Conservation (phyloP, 2,329 filamentous ascomycete species). For the Monosporascus sp. region DNA sequence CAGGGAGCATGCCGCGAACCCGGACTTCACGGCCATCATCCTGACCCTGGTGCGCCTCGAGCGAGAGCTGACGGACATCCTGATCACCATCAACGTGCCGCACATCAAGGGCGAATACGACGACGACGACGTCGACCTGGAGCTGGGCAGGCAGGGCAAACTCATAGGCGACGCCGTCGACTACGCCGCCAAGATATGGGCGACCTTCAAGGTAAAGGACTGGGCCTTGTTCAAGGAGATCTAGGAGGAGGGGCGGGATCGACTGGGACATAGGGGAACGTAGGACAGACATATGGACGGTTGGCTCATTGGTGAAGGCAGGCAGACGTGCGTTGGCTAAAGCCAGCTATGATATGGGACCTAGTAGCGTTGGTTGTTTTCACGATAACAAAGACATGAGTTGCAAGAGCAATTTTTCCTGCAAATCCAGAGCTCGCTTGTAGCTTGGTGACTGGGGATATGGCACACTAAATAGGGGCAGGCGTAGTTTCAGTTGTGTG, state of each 20-base stretch:
- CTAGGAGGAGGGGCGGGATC: conserved; percentile 8
- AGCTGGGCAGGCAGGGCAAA: conserved; percentile 59
- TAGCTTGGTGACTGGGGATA: no score
- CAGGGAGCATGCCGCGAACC: conserved; percentile 29
- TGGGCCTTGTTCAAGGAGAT: conserved; percentile 65
- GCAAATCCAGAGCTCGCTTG: not conserved
- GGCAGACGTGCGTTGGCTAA: not conserved
- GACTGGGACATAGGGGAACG: not conserved
- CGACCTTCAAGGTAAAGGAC: conserved; percentile 72
- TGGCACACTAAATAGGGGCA: no score
- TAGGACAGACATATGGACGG: not conserved
- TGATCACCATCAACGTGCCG: conserved; percentile 85
- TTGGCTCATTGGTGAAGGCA: not conserved
- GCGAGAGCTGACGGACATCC: conserved; percentile 70
- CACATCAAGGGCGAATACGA: conserved; percentile 71
- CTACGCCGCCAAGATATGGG: conserved; percentile 62
- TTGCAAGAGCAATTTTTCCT: not conserved
- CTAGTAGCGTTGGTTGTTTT: not conserved
- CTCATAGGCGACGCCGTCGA: conserved; percentile 65
- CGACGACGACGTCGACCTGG: conserved; percentile 64
- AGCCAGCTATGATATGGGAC: no score
- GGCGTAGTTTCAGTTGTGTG: no score
- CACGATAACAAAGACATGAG: not conserved
- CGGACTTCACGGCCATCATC: conserved; percentile 68
- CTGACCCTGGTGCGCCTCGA: conserved; percentile 73